These are phyloP conservation scores for Auricularia sp. DNA, from an alignment of 768 basidiomycete genomes.

Conservation along the genomic window DNA sequence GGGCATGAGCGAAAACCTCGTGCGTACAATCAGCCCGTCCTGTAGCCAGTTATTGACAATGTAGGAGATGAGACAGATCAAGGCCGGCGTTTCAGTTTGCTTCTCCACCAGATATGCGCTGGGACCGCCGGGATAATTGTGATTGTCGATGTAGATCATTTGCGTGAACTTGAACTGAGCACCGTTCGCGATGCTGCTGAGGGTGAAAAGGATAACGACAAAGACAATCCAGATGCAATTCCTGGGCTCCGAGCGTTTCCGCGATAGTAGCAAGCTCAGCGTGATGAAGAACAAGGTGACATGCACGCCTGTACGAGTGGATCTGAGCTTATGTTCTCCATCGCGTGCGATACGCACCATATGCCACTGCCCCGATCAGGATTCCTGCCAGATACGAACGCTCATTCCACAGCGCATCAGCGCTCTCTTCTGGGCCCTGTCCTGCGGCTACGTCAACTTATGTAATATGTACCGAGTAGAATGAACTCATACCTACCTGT, in stretches of 20 bases:
- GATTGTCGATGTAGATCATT: slow-evolving; percentile 26
- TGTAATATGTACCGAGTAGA: too few species aligned
- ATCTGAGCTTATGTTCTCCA: not conserved
- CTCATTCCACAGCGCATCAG: not conserved
- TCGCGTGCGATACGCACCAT: not conserved
- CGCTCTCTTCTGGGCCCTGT: not conserved
- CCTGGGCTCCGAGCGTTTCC: not conserved
- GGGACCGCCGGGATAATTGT: slow-evolving; percentile 26
- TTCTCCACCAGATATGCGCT: slow-evolving; percentile 23
- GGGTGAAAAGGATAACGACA: not conserved
- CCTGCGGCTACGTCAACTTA: not conserved
- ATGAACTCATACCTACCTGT: not conserved
- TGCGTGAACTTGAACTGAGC: not conserved
- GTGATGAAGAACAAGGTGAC: slow-evolving; percentile 1
- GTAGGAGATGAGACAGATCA: slow-evolving; percentile 28
- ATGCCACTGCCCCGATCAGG: not conserved
- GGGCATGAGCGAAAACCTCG: not conserved
- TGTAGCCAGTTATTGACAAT: slow-evolving; percentile 20
- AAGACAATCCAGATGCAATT: not conserved
- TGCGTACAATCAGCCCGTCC: slow-evolving; percentile 5
- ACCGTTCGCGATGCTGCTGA: not conserved
- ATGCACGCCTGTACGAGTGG: not conserved
- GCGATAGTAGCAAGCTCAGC: not conserved
- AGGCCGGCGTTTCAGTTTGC: slow-evolving; percentile 19
- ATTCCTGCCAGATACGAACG: not conserved